Evolutionary conservation across 2,329 filamentous ascomycete species (phyloP), one percentile per base, ranked within the genome.

Genomic region (Cryphonectria carpinicola): DNA sequence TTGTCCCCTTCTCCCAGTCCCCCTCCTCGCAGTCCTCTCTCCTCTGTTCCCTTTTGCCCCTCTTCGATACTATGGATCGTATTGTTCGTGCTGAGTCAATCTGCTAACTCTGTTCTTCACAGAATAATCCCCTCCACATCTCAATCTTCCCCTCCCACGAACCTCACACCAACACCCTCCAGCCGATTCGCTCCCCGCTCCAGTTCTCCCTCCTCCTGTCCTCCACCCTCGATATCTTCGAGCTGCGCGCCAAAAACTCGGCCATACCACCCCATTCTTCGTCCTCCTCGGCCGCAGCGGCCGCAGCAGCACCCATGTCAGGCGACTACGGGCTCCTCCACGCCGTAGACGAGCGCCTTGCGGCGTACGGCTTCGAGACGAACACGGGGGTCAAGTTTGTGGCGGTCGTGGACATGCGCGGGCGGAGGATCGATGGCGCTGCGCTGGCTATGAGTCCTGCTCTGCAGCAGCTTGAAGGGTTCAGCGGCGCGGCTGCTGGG

Each of bases 111-210:
- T 49, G 7, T 19, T 2, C n/a, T 43, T 17, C 65, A 11, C 78
- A 98, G 95, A 97, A 98, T 84, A 97, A 98, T 79, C 96, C 95
- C 71, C 91, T 98, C 74, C 95, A 98, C 83, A 93, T 97, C 76
- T 90, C 93, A 72, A 89, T 97, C 79, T 97, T 98, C 82, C 92
- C 94, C 66, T 92, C 91, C 63, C 88, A 93, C 84, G 85, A 88
- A 78, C 82, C 86, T 64, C 75, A 85, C 67, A 86, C 85, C 75
- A 83, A 85, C 80, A 83, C 82, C 68, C 73, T 75, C 35, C 77
- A 81, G 10, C 87, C 88, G 49, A 83, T 92, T 74, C 90, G 91
- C 76, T 92, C 91, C 25, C 86, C 89, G n/a, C 88, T 98, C 14
- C 94, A 97, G 79, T 98, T 96, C 84, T 94, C 93, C 49, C 94